These are phyloP conservation scores for Blastomyces percursus DNA, from an alignment of 2,329 filamentous ascomycete species.

Conservation along the genomic window DNA sequence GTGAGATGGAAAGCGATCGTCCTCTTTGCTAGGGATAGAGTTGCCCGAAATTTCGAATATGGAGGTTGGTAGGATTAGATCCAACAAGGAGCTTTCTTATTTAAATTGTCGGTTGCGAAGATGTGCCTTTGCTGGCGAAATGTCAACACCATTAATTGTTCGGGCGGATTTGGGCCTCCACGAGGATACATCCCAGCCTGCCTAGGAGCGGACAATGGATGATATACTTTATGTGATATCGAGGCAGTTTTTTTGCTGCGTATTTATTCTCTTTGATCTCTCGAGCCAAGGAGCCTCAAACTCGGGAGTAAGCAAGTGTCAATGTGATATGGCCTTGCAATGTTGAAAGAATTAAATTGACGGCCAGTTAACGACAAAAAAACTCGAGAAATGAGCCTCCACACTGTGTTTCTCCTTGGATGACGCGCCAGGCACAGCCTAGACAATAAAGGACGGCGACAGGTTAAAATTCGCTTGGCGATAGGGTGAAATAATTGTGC, in stretches of 20 bases:
- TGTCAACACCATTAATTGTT: neutral
- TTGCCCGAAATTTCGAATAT: neutral
- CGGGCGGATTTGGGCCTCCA: neutral
- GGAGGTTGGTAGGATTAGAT: neutral
- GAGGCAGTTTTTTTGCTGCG: neutral
- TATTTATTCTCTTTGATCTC: neutral
- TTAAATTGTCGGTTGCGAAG: no score
- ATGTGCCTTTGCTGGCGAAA: neutral
- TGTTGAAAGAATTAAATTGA: neutral
- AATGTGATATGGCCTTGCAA: neutral
- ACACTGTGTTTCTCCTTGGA: neutral
- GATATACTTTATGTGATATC: neutral
- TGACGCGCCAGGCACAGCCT: neutral
- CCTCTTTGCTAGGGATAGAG: neutral
- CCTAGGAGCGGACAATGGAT: neutral
- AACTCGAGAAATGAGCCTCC: neutral
- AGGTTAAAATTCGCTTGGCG: neutral
- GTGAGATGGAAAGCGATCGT: neutral
- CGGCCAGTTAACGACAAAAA: neutral
- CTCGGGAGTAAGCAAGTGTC: neutral
- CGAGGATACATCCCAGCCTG: neutral
- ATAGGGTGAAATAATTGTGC: neutral
- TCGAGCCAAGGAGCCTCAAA: neutral
- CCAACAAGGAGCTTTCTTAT: neutral
- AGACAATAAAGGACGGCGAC: neutral